Base-by-base conservation (phyloP, 768 basidiomycete genomes). In the Boletellus ananas region DNA sequence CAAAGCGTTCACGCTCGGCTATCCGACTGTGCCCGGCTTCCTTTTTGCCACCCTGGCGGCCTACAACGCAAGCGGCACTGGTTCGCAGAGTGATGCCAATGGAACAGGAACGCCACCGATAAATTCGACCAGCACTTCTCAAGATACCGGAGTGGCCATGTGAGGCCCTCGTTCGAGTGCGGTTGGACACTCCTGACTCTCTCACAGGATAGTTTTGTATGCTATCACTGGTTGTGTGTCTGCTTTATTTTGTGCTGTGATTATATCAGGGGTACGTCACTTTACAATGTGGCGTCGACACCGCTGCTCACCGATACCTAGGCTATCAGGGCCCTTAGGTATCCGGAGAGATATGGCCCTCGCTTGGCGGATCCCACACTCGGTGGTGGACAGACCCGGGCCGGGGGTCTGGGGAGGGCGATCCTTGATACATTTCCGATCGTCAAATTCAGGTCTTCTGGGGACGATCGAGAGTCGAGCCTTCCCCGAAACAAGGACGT, bases 351-450 rank as follows among this genome's bases (percentile, higher is more conserved):
- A 45, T 97, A 96, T 64, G 93, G 93, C 4, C 89, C 90, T 11
- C 78, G 92, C 47, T 58, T 72, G 3, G 70, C 70, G 12, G 64
- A 70, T 44, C 58, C 60, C 1, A 47, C 49, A 13, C 47, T 46
- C 44, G 61, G 48, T 38, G 70, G 56, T 27, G 73, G 75, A 34
- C 85, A 85, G 61, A 85, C 82, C 43, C 81, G 90, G 4, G 87
- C 91, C 0, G 73, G 80, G n/a, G 94, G 94, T 7, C 76, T 98
- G 44, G 88, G 90, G 2, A 83, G 90, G 17, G 95, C 95, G 17
- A 94, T 98, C 50, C 74, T 98, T 47, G 94, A 98, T 58, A 96
- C 94, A 3, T 98, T 98, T 72, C 94, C 94, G 4, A 72, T 96
- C 54, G 85, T 95, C 70, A 92, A 93, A 66, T 98, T 94, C 59